Conservation (phyloP, 805 yeast genomes). For the Lachancea nothofagi region DNA sequence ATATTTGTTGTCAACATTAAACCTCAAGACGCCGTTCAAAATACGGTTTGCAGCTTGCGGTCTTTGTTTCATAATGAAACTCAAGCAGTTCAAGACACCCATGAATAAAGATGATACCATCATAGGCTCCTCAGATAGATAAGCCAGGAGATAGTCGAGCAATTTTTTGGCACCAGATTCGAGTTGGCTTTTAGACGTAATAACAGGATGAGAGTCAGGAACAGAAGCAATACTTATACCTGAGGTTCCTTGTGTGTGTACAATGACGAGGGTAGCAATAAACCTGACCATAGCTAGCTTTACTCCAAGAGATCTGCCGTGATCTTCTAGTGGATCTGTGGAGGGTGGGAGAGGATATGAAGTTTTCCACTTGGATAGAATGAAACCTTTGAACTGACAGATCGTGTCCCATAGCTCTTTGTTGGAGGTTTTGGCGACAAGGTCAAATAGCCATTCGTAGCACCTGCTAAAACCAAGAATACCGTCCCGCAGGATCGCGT, state of each 20-base stretch:
- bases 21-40: conserved; percentile 51
- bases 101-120: conserved; percentile 55
- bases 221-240: conserved; percentile 41
- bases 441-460: conserved; percentile 43
- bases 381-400: conserved; percentile 47
- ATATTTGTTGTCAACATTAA: conserved; percentile 54
- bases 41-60: conserved; percentile 55
- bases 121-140: conserved; percentile 50
- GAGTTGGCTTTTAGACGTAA: conserved; percentile 43
- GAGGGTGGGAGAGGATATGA: conserved; percentile 47
- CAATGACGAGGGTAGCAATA: conserved; percentile 51
- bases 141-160: conserved; percentile 57
- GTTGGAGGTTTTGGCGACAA: conserved; percentile 40
- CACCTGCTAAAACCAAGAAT: conserved; percentile 38
- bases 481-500: conserved; percentile 34
- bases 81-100: conserved; percentile 60
- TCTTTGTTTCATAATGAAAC: conserved; percentile 60
- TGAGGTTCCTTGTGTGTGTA: conserved; percentile 41
- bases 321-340: conserved; percentile 36
- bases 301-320: conserved; percentile 48
- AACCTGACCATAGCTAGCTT: conserved; percentile 71
- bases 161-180: conserved; percentile 69
- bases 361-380: conserved; percentile 58
- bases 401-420: conserved; percentile 49
- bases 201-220: conserved; percentile 59